A percentile compares a stretch with the other conserved stretches of the same genome.
Evolutionary conservation across 257 asterid species (phyloP).

Genomic region (Nicotiana undulata): DNA sequence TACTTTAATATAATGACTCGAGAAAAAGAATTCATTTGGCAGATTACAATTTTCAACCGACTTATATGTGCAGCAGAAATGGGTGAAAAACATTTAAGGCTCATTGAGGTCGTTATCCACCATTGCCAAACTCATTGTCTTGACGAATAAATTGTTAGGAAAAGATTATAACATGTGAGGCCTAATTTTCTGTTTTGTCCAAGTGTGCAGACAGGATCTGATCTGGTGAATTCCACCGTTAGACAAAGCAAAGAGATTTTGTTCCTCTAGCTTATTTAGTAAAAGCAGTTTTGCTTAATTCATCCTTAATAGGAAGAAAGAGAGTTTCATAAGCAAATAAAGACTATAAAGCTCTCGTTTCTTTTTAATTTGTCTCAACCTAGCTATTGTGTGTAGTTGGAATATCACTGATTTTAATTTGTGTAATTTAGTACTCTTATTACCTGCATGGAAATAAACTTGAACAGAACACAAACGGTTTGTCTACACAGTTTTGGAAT

Average conservation of each 20-base stretch:
- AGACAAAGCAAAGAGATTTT: background rate
- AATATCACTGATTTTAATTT: background rate
- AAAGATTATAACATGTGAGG: slow-evolving; percentile 8
- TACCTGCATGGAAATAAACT: slow-evolving; percentile 20
- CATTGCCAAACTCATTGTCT: slow-evolving; percentile 8
- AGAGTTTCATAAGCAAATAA: no score
- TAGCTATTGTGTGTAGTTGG: background rate
- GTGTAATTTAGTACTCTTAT: background rate
- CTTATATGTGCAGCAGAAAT: background rate
- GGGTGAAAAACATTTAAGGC: slow-evolving; percentile 2
- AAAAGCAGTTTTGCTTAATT: background rate
- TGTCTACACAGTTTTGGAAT: slow-evolving; percentile 14
- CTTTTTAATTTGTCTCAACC: background rate
- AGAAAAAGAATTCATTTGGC: background rate
- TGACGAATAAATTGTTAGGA: slow-evolving; percentile 15
- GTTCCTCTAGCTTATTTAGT: background rate
- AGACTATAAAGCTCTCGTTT: background rate
- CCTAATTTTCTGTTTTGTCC: slow-evolving; percentile 3
- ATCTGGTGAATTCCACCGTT: background rate
- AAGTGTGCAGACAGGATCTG: background rate
- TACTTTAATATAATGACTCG: no score
- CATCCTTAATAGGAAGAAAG: background rate
- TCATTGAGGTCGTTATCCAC: slow-evolving; percentile 1
- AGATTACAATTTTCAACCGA: background rate
- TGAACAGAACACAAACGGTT: slow-evolving; percentile 10